Base-by-base conservation (phyloP, 2,329 filamentous ascomycete genomes). In the Nothophoma quercina region DNA sequence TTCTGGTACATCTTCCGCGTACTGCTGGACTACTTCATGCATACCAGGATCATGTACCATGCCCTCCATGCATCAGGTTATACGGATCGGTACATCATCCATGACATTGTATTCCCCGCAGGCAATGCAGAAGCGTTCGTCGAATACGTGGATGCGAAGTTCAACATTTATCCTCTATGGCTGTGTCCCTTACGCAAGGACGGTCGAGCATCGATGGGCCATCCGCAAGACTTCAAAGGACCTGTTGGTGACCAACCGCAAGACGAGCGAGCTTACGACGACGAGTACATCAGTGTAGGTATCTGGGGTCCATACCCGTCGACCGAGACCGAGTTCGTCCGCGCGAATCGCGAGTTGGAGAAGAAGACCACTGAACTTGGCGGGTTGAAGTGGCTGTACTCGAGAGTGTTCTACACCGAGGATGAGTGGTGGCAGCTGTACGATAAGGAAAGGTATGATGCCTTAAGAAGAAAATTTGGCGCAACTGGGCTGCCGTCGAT, bases 321-420 rank as follows among this genome's bases (percentile, higher is more conserved):
- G 2, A 70, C 82, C 40, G 64, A 75, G 46, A 72, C 75, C 1
- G 79, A 80, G n/a, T 93, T 93, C 65, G 79, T 93, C 2, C 70
- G 75, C 30, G 84, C 85, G 62, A 96, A 96, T 74, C 83, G 88
- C 25, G 81, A 80, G 34, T 80, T 96, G 16, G 91, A 96, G 76
- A 75, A 78, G 16, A 88, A 88, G 67, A 83, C 93, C 4, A 78
- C 79, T 39, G 80, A 85, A 59, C 81, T 95, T 1, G 86, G 87
- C 38, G 91, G 91, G 2, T 85, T 89, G 78, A 96, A 96, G 77
- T 95, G 90, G 88, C 78, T 96, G 10, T 96, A 96, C 73, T 90
- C 91, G 2, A 89, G 93, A 66, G 88, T 90, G 0, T 96, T 92
- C 76, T 95, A 95, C 72, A 81, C 83, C n/a, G 83, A 89, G 67